These are phyloP conservation scores for Trichaptum fuscoviolaceum DNA, from an alignment of 768 basidiomycete species.

Conservation along the genomic window DNA sequence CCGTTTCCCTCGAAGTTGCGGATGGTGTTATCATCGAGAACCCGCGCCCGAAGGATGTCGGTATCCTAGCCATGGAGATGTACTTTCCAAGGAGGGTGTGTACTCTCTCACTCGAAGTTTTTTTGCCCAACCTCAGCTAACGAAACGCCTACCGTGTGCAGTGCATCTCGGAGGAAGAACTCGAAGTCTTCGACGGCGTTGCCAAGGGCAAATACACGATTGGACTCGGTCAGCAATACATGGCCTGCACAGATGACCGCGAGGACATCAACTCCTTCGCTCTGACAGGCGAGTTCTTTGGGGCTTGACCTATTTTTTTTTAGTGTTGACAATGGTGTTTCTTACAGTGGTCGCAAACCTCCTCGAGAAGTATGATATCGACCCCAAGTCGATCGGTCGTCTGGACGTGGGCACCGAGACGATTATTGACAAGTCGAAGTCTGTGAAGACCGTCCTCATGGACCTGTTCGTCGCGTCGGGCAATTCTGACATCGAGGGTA, in stretches of 20 bases:
- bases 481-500: constrained; percentile 96
- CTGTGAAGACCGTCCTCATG: constrained; percentile 98
- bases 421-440: constrained; percentile 99
- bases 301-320: constrained; percentile 10
- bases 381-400: constrained; percentile 94
- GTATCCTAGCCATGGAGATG: constrained; percentile 88
- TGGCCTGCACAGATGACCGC: constrained; percentile 98
- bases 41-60: constrained; percentile 83
- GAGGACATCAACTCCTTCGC: constrained; percentile 99
- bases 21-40: neutral
- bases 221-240: constrained; percentile 94
- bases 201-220: constrained; percentile 98
- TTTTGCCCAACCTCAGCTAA: neutral
- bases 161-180: constrained; percentile 94
- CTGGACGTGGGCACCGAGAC: constrained; percentile 99
- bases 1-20: neutral
- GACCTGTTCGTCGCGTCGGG: constrained; percentile 91
- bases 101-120: constrained; percentile 9
- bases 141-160: constrained; percentile 23
- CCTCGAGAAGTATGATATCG: constrained; percentile 90
- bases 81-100: constrained; percentile 91
- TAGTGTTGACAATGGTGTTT: constrained; percentile 2
- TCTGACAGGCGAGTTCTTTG: constrained; percentile 64
- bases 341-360: constrained; percentile 77
- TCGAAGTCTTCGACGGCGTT: constrained; percentile 93